phyloP scores from a whole-genome alignment of 2,329 filamentous ascomycete genomes.

The Tolypocladium guangdongense region DNA sequence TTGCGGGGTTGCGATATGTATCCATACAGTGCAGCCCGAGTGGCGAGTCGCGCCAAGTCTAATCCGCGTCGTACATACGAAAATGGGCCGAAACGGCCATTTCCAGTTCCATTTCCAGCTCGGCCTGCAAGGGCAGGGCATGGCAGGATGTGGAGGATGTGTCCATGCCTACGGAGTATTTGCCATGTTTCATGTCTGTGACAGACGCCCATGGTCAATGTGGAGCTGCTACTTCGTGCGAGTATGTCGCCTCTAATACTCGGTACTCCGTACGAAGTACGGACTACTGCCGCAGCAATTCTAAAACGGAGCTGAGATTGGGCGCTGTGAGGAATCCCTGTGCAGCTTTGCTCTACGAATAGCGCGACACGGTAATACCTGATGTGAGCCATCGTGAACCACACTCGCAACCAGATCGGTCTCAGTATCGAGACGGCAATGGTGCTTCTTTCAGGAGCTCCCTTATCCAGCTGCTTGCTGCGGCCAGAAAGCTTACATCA shows the following conservation, averaged over 20 bases:
- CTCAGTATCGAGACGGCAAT: no score
- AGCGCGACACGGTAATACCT: no score
- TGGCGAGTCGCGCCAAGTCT: not conserved
- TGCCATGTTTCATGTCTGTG: not conserved
- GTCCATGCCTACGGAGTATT: not conserved
- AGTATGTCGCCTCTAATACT: no score
- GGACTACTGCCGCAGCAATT: not conserved
- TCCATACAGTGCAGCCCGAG: not conserved
- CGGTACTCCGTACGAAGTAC: no score
- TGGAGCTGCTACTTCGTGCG: no score
- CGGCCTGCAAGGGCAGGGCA: not conserved
- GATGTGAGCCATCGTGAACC: no score
- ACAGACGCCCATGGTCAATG: not conserved
- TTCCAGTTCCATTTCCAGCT: not conserved
- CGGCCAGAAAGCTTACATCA: no score
- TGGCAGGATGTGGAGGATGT: not conserved
- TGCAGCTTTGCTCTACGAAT: no score
- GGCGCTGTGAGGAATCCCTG: not conserved
- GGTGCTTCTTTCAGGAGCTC: no score
- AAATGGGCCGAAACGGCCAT: not conserved
- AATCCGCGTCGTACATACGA: slow-evolving; percentile 1
- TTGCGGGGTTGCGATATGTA: fast-evolving
- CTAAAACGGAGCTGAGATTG: not conserved
- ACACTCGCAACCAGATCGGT: no score
- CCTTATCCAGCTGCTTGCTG: no score